Base-by-base conservation (phyloP, 2,329 filamentous ascomycete genomes). In the Diaporthe destruens region DNA sequence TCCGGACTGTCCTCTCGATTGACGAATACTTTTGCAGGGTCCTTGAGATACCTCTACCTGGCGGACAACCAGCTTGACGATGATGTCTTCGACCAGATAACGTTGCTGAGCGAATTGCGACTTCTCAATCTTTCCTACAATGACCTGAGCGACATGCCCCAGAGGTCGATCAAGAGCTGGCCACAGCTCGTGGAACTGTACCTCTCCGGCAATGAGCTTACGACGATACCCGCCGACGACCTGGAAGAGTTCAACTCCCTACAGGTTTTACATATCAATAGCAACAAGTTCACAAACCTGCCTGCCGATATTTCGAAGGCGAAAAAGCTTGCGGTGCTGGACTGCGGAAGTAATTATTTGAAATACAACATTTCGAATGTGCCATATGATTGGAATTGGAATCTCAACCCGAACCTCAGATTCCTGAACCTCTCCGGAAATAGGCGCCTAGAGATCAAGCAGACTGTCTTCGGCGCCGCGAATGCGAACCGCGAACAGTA, bases 351-450 rank as follows among this genome's bases (percentile, higher is more conserved):
- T 86, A 99, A 99, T 80, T 91, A 90, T 29, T 86, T 99, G 72
- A 99, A 98, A 82, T 99, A 99, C 88, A 99, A 99, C 80, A 97
- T 99, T 61, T 96, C 95, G 39, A 99, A 99, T 79, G 98, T 97
- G 87, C 96, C 96, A 0, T 99, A 99, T 80, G 96, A 99, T 80
- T 99, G 96, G 96, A 99, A 99, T 79, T 99, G 96, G 96, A 98
- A 98, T 79, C 94, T 96, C 87, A 99, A 99, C 79, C 94, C 93
- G 63, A 97, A 98, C 78, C 85, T 99, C 76, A 93, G 95, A 75
- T 99, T 97, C 79, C 91, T 99, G 75, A 99, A 98, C 79, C 87
- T 99, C 79, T 98, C 96, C 0, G 96, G 96, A 67, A 99, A 99
- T 84, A 98, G 98, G 82, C 91, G 96, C 66, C 84, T 99, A 44